These are phyloP conservation scores for Tirmania nivea DNA, from an alignment of 495 filamentous ascomycete species.

Conservation along the genomic window DNA sequence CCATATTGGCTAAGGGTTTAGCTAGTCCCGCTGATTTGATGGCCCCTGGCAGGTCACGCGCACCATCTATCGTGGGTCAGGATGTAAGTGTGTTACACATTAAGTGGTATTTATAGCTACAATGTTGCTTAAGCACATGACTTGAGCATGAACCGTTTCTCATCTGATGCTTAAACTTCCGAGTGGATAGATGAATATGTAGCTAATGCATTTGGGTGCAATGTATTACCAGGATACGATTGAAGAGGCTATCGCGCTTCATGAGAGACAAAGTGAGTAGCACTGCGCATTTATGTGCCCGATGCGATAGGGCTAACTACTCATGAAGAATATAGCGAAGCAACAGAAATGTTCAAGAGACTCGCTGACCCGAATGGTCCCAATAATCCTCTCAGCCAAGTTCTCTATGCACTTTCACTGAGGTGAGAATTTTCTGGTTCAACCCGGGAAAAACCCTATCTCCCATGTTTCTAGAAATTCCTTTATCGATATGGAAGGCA, in stretches of 20 bases:
- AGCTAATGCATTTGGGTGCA: slow-evolving; percentile 3
- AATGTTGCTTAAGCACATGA: background rate
- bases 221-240: slow-evolving; percentile 45
- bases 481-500: too few species aligned
- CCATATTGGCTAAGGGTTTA: slow-evolving; percentile 54
- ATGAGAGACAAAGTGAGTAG: slow-evolving; percentile 46
- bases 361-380: slow-evolving; percentile 67
- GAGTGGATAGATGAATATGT: slow-evolving; percentile 4
- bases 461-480: slow-evolving; percentile 23
- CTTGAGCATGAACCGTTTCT: background rate
- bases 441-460: too few species aligned
- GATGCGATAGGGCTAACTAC: too few species aligned
- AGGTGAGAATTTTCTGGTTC: slow-evolving; percentile 28
- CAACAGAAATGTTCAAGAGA: slow-evolving; percentile 67
- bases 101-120: too few species aligned
- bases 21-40: slow-evolving; percentile 8
- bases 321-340: slow-evolving; percentile 29
- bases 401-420: slow-evolving; percentile 83
- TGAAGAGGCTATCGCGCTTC: slow-evolving; percentile 84
- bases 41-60: background rate
- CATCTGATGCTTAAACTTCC: slow-evolving; percentile 7
- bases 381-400: slow-evolving; percentile 87
- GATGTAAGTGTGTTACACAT: too few species aligned
- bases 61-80: too few species aligned
- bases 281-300: background rate